Base-by-base conservation (phyloP, 768 basidiomycete species). In the Fibroporia radiculosa region DNA sequence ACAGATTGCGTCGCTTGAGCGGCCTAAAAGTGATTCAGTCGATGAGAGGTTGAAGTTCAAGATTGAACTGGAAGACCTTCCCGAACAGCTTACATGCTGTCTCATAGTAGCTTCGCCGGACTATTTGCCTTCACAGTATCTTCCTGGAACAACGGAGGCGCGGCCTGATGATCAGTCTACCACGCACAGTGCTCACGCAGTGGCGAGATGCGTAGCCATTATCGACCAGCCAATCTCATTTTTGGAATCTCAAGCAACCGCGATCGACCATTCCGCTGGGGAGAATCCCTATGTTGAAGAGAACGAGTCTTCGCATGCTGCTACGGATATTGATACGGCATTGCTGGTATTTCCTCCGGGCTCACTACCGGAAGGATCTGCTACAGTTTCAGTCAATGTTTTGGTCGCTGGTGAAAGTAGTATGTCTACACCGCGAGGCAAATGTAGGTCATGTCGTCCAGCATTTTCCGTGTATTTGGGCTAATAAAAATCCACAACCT, bases 331-430 rank as follows among this genome's bases (percentile, higher is more conserved):
- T 11, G 89, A 92, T 56, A 82, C 84, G 13, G 75, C 72, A 2
- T 59, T 91, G 12, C 58, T 92, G 4, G 71, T 91, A 4, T 89
- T 91, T 51, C 85, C 90, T 0, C 91, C 90, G 1, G 67, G 66
- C 1, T 74, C 78, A 0, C 55, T 86, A 6, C 42, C 59, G 1
- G 59, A 49, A 31, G 75, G 69, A 22, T 80, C 80, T 18, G 66
- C 70, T 2, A 61, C 62, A 4, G 66, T 66, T 1, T 66, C 68
- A 8, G 71, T 79, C 3, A 81, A 79, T 37, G 78, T 72, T 1
- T 62, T 93, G 26, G 66, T 85, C 18, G 76, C 79, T 1, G 91
- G 90, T 2, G 77, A 82, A 56, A 81, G 77, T 7, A 82, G 82
- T 12, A 67, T 89, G 66, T 80, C 84, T 4, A 72, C 84, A 18